These are phyloP conservation scores for Arctostaphylos glauca DNA, from an alignment of 148 eudicot species.

Conservation along the genomic window DNA sequence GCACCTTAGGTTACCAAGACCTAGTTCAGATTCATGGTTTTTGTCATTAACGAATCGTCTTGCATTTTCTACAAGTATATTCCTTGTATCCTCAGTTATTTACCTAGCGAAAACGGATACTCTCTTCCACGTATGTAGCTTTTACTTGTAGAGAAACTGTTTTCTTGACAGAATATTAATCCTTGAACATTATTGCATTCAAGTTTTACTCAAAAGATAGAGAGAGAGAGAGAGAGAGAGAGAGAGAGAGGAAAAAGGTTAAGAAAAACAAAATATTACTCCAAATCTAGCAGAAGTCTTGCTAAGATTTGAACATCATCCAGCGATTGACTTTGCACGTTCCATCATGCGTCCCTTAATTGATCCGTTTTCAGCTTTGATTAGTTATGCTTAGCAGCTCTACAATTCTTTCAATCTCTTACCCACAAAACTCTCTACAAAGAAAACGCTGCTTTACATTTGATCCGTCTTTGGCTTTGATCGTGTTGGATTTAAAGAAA, in stretches of 20 bases:
- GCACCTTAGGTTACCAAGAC: constrained; percentile 65
- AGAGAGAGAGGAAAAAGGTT: not conserved
- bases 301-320: too few relatives aligned
- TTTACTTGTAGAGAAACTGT: constrained; percentile 44
- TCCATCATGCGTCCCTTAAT: not conserved
- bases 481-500: too few relatives aligned
- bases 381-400: too few relatives aligned
- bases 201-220: not conserved
- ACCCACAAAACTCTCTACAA: too few relatives aligned
- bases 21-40: constrained; percentile 45
- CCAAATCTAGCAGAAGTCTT: not conserved
- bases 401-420: too few relatives aligned
- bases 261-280: not conserved
- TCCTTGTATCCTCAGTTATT: constrained; percentile 44
- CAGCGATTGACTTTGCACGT: not conserved
- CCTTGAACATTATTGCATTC: not conserved
- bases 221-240: too few relatives aligned
- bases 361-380: not conserved
- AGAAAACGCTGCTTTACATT: too few relatives aligned
- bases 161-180: not conserved
- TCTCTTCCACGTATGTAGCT: constrained; percentile 71
- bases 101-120: constrained; percentile 59
- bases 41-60: constrained; percentile 66
- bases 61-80: constrained; percentile 56
- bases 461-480: too few relatives aligned